Percentiles rank a stretch among this genome's conserved stretches.
Evolutionary conservation across 495 filamentous ascomycete species (phyloP).

Genomic region (Aspergillus hancockii): DNA sequence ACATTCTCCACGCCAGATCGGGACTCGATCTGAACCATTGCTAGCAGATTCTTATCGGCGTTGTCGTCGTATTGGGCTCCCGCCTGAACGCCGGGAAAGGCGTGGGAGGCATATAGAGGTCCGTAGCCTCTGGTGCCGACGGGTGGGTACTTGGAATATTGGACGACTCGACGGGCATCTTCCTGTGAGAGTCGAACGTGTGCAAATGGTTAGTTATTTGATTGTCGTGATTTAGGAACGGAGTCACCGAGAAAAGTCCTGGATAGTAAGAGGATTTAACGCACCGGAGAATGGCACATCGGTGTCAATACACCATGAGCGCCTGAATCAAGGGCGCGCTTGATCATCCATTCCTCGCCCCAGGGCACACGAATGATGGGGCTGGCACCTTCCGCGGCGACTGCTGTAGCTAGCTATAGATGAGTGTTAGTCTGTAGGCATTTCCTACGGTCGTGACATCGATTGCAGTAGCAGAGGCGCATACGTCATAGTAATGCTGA

Average conservation of each 20-base stretch:
- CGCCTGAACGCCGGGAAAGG: slow-evolving; percentile 41
- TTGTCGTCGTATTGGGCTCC: slow-evolving; percentile 37
- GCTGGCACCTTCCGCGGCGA: slow-evolving; percentile 64
- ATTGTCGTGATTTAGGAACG: no score
- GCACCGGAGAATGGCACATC: slow-evolving; percentile 39
- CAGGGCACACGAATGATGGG: slow-evolving; percentile 69
- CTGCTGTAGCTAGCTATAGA: slow-evolving; percentile 40
- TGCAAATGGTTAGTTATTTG: not conserved
- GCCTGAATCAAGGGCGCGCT: slow-evolving; percentile 69
- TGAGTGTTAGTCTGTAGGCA: slow-evolving; percentile 11
- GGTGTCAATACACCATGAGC: slow-evolving; percentile 62
- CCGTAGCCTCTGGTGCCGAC: slow-evolving; percentile 64
- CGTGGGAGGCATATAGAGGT: slow-evolving; percentile 55
- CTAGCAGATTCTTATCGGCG: slow-evolving; percentile 36
- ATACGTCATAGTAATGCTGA: slow-evolving; percentile 37
- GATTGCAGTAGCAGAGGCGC: not conserved
- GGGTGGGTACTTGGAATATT: slow-evolving; percentile 67
- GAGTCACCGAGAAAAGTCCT: no score
- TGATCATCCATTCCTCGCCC: slow-evolving; percentile 70
- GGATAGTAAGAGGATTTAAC: slow-evolving; percentile 8
- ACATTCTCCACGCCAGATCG: slow-evolving; percentile 47
- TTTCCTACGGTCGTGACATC: not conserved
- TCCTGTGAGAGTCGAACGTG: slow-evolving; percentile 24
- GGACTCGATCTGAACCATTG: slow-evolving; percentile 51
- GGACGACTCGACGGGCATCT: slow-evolving; percentile 61